Percentiles rank a stretch among this genome's conserved stretches.
phyloP scores from a whole-genome alignment of 208 protist species.

The Acanthamoeba sp. region DNA sequence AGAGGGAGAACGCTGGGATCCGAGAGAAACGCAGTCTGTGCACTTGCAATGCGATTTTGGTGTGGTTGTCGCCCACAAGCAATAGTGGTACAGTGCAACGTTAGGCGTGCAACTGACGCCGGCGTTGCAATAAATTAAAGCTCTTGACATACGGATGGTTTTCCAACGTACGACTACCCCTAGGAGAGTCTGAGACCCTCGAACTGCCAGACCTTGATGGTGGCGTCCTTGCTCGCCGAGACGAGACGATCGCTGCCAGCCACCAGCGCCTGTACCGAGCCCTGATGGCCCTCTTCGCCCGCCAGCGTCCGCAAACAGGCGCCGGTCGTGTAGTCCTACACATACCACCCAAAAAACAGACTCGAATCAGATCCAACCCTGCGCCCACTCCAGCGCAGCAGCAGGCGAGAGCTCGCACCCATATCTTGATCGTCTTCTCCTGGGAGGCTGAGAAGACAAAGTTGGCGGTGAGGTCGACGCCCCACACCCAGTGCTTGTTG shows the following conservation, averaged over 20 bases:
- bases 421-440: slow-evolving; percentile 74
- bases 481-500: slow-evolving; percentile 64
- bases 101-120: background rate
- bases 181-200: background rate
- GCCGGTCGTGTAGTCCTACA: slow-evolving; percentile 32
- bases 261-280: slow-evolving; percentile 1
- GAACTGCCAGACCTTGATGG: slow-evolving; percentile 58
- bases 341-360: background rate
- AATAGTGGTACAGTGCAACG: no score
- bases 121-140: no score
- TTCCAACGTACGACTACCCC: no score
- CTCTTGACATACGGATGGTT: no score
- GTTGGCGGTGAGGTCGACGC: background rate
- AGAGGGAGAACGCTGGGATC: no score
- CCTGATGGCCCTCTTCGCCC: background rate
- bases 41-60: no score
- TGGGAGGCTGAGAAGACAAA: slow-evolving; percentile 50
- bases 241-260: background rate
- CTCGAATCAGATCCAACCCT: background rate
- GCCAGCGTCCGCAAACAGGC: background rate
- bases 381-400: background rate
- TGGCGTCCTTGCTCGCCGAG: slow-evolving; percentile 60
- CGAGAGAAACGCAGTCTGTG: no score
- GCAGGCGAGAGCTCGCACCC: background rate
- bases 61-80: background rate